Evolutionary conservation across 2,329 filamentous ascomycete genomes (phyloP), one percentile per base, ranked within the genome.

Genomic region (Verticillium zaregamsianum): DNA sequence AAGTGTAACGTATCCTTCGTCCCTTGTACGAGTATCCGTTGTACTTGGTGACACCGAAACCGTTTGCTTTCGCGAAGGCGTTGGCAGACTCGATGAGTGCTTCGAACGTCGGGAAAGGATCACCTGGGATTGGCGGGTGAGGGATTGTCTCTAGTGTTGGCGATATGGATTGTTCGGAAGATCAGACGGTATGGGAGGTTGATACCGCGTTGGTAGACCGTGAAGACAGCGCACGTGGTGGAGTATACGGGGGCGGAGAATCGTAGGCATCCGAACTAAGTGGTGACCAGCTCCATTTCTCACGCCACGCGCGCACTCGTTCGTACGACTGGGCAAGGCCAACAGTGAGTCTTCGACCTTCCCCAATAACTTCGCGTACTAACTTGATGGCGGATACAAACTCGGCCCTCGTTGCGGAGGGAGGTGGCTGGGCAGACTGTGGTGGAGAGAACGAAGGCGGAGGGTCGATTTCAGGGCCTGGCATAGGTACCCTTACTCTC

Each of bases 181-280:
- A 35, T 35, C 40, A 15, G 40, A 23, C n/a, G 2, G 40, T 23
- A 23, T 49, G 2, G n/a, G n/a, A 49, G 40, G 40, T 23, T 23
- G n/a, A 23, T 49, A 49, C n/a, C n/a, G n/a, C n/a, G 40, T 23
- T 49, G n/a, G 40, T 20, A 23, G n/a, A 49, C 40, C 49, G 45
- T 54, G 31, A 59, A 54, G 17, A 33, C 32, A 32, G 20, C 49
- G 28, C 39, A 32, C n/a, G 60, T 57, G 45, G 62, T 60, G 39
- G 63, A 63, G 58, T 61, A 65, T 40, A 56, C 57, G 32, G 65
- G 59, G 59, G 40, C 14, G 59, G 60, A 31, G 60, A 59, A 39
- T 65, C 58, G 58, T 55, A 57, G 23, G 56, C 58, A 61, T 64
- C 58, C 40, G 49, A 62, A 32, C 57, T 60, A 20, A 59, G 60